Base-by-base conservation (phyloP, 257 asterid genomes). In the Fraxinus pennsylvanica region DNA sequence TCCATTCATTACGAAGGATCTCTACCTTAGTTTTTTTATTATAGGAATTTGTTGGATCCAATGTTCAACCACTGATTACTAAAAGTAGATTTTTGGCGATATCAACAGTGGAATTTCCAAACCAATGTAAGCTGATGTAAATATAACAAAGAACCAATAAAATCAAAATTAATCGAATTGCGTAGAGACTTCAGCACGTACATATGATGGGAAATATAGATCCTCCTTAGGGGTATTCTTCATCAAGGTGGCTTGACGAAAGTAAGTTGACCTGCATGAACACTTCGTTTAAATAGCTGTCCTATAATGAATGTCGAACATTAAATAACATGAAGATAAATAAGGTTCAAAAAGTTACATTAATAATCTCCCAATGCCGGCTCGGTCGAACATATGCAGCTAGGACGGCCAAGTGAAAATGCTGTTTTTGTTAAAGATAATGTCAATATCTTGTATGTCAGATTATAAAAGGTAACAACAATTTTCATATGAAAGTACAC, bases 341-440 rank as follows among this genome's bases (percentile, higher is more conserved):
- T 21, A 65, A 9, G 63, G 17, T 13, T 22, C 68, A 19, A 17
- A 74, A 78, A 17, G 25, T 22, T 83, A 91, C 98, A 94, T 89
- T 93, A 17, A 93, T 76, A 45, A 91, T 89, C 78, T 88, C 92
- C 27, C 89, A 81, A 33, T 82, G 84, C 67, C 89, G 78, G 69
- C 78, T 78, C 4, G 93, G 90, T 13, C 87, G 89, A 81, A 66
- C 83, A 80, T 85, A 82, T 35, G 91, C 86, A 43, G 94, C 95
- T 81, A 93, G 77, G 71, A 93, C 68, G 9, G 97, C 89, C 97
- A 93, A 84, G 87, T 91, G 87, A 77, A 93, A 93, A 81, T 90
- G 91, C 96, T 92, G 96, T 65, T 47, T 38, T 72, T 38, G 1
- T 41, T 43, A 41, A 71, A 57, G 21, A 77, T 21, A 30, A 68